phyloP scores from a whole-genome alignment of 306 rosid genomes.

The Corylus heterophylla region DNA sequence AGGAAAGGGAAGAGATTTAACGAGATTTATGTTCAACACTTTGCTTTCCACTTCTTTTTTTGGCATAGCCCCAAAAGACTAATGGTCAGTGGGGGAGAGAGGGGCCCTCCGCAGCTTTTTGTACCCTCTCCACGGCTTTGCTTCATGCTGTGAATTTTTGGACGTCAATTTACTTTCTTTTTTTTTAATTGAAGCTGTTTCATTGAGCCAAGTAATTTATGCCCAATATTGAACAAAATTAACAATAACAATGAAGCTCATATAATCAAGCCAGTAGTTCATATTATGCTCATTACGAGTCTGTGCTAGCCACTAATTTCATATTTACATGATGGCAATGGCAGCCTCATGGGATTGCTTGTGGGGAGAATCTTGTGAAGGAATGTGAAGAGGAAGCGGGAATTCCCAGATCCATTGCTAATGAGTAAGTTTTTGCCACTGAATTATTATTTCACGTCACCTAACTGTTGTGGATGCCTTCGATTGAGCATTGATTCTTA shows the following conservation, averaged over 20 bases:
- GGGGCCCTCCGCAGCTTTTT: too few relatives aligned
- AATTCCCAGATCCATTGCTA: conserved; percentile 72
- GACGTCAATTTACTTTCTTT: conserved; percentile 15
- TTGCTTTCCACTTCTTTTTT: too few relatives aligned
- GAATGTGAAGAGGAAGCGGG: conserved; percentile 99
- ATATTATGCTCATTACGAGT: conserved; percentile 21
- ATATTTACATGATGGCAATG: conserved; percentile 14
- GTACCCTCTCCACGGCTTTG: too few relatives aligned
- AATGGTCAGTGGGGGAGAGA: too few relatives aligned
- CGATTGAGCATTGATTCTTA: not conserved
- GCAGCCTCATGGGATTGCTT: conserved; percentile 82
- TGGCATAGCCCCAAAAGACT: too few relatives aligned
- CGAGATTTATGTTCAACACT: too few relatives aligned
- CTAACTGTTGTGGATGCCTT: not conserved
- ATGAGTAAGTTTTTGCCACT: conserved; percentile 41
- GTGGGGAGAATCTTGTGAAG: conserved; percentile 76
- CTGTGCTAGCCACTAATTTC: conserved; percentile 9
- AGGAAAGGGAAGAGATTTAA: too few relatives aligned
- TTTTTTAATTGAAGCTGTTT: not conserved
- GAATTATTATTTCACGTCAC: not conserved
- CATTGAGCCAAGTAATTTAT: conserved; percentile 16
- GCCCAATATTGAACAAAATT: conserved; percentile 6
- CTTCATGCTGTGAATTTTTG: not conserved
- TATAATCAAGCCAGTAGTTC: conserved; percentile 11
- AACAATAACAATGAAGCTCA: conserved; percentile 3